A percentile compares a stretch with the other conserved stretches of the same genome.
Conservation (phyloP, 495 filamentous ascomycete species). For the Penicillium cinerascens region DNA sequence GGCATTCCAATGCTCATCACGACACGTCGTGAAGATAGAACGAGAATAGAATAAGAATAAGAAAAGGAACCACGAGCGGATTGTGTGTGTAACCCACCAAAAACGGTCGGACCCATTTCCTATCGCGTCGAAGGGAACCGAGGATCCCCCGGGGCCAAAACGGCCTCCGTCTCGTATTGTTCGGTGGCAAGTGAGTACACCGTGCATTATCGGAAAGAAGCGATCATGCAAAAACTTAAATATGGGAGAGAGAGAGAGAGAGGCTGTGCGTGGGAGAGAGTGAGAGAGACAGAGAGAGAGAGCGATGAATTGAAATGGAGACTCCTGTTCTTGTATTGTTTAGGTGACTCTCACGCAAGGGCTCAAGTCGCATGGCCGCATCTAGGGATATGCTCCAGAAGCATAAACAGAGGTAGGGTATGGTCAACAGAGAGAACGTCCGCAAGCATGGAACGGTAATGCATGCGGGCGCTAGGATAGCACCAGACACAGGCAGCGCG, state of each 20-base stretch:
- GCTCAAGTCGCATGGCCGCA: neutral
- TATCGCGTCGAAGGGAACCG: neutral
- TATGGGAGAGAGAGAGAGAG: neutral
- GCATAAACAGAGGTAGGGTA: neutral
- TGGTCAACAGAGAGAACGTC: neutral
- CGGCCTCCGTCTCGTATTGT: neutral
- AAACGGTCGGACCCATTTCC: neutral
- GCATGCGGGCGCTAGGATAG: neutral
- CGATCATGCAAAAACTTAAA: neutral
- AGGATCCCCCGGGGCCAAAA: neutral
- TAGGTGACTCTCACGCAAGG: neutral
- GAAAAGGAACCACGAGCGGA: neutral
- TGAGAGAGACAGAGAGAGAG: neutral
- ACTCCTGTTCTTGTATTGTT: neutral
- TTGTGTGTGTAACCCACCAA: neutral
- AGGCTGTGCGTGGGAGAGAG: no score
- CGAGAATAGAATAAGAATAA: neutral
- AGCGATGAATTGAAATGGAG: neutral
- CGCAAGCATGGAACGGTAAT: neutral
- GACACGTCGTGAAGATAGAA: neutral
- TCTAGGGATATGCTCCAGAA: neutral
- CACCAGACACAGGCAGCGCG: neutral
- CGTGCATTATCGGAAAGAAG: conserved; percentile 6
- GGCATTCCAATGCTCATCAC: neutral
- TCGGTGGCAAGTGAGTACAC: conserved; percentile 13